These are phyloP conservation scores for Aspergillus sp. DNA, from an alignment of 2,329 filamentous ascomycete species.

Conservation along the genomic window DNA sequence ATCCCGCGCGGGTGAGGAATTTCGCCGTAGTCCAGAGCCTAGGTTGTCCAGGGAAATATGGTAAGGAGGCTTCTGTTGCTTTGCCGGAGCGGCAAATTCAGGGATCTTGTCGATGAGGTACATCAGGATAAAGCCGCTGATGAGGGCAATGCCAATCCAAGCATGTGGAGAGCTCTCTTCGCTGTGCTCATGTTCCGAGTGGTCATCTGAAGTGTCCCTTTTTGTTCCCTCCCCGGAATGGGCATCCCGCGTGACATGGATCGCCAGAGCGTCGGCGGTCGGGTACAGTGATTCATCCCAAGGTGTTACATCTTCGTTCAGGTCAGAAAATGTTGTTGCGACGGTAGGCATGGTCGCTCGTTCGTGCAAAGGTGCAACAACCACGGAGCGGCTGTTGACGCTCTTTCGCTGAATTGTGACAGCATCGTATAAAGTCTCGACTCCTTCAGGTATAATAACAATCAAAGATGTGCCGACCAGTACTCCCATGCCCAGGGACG, in stretches of 20 bases:
- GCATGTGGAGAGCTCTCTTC: constrained; percentile 62
- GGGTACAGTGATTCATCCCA: background rate
- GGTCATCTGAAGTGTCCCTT: constrained; percentile 38
- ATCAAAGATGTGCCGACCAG: constrained; percentile 93
- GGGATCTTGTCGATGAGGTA: constrained; percentile 90
- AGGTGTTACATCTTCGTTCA: background rate
- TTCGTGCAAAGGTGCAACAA: constrained; percentile 36
- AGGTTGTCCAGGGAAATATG: constrained; percentile 90
- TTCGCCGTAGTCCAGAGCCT: constrained; percentile 57
- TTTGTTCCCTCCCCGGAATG: constrained; percentile 30
- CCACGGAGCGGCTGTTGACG: constrained; percentile 33
- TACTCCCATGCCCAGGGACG: constrained; percentile 89
- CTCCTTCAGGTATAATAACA: constrained; percentile 95
- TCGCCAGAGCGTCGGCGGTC: constrained; percentile 15
- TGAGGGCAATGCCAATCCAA: constrained; percentile 85
- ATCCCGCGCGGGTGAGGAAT: constrained; percentile 44
- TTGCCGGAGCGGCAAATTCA: constrained; percentile 69
- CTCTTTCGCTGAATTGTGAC: constrained; percentile 38
- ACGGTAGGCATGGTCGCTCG: constrained; percentile 25
- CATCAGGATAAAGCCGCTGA: constrained; percentile 93
- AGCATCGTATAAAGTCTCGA: constrained; percentile 81
- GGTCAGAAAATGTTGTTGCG: constrained; percentile 11
- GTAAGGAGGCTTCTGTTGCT: constrained; percentile 69
- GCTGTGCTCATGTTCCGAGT: constrained; percentile 43
- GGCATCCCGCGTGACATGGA: constrained; percentile 31